These are phyloP conservation scores for Prillingera fragicola DNA, from an alignment of 1,284 basidiomycete genomes.

Conservation along the genomic window DNA sequence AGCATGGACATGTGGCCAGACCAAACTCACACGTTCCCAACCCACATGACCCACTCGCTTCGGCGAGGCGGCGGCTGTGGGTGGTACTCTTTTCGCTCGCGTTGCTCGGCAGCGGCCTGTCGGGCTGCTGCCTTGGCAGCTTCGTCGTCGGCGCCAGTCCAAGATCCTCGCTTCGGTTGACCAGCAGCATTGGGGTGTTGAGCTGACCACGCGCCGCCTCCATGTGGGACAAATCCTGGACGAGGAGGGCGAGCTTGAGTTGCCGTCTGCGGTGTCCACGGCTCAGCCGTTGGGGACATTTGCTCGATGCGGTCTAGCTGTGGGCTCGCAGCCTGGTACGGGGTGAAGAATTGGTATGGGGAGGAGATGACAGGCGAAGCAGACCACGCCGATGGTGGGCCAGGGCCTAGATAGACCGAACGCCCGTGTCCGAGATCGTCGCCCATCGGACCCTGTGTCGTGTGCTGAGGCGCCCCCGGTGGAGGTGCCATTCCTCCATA, in stretches of 20 bases:
- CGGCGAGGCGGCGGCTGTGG: conserved; percentile 55
- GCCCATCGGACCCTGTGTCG: conserved; percentile 1
- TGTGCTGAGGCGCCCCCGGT: conserved; percentile 5
- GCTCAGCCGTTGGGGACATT: conserved; percentile 11
- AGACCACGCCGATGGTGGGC: conserved; percentile 10
- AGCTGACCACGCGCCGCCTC: neutral
- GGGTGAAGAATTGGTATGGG: conserved; percentile 15
- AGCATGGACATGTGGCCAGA: neutral
- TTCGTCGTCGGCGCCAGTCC: neutral
- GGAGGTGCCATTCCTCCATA: conserved; percentile 6
- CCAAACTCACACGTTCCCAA: conserved; percentile 47
- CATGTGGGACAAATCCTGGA: neutral
- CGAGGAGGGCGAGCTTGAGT: neutral
- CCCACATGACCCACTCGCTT: conserved; percentile 94
- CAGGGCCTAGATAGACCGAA: conserved; percentile 11
- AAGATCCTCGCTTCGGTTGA: neutral
- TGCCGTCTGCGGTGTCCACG: conserved; percentile 3
- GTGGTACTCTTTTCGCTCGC: conserved; percentile 46
- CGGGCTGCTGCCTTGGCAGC: neutral
- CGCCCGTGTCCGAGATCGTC: conserved; percentile 10
- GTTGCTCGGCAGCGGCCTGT: conserved; percentile 12
- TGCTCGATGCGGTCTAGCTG: conserved; percentile 6
- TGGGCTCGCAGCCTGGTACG: conserved; percentile 5
- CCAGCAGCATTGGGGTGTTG: neutral
- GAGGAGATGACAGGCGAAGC: conserved; percentile 13